phyloP scores from a whole-genome alignment of 2,329 filamentous ascomycete species.

The Mollisiaceae sp. region DNA sequence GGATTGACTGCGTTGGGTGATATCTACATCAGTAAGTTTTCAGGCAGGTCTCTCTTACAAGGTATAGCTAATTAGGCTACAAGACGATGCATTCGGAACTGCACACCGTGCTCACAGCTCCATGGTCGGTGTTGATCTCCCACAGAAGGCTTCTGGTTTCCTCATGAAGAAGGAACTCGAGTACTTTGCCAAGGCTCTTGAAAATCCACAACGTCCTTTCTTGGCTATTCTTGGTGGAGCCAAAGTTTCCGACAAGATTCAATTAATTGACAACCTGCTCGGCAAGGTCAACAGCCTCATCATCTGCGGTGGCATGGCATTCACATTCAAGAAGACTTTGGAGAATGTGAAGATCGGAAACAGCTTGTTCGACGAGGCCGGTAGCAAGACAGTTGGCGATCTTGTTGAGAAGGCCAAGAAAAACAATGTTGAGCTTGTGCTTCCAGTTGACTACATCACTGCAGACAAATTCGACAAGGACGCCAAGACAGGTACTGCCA shows the following conservation, averaged over 20 bases:
- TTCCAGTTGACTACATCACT: constrained; percentile 94
- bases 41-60: neutral
- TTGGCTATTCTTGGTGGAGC: constrained; percentile 97
- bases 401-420: constrained; percentile 95
- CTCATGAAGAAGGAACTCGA: constrained; percentile 99
- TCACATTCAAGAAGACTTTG: constrained; percentile 99
- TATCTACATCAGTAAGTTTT: constrained; percentile 85
- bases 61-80: constrained; percentile 28
- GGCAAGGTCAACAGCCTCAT: constrained; percentile 97
- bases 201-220: constrained; percentile 93
- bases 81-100: constrained; percentile 97
- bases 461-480: constrained; percentile 93
- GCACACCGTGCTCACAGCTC: constrained; percentile 98
- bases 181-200: constrained; percentile 97
- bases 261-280: constrained; percentile 98
- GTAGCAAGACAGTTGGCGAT: constrained; percentile 85
- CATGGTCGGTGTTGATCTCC: constrained; percentile 96
- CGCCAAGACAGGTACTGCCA: constrained; percentile 80
- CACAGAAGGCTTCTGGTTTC: constrained; percentile 97
- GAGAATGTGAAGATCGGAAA: constrained; percentile 87
- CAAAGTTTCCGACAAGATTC: constrained; percentile 99
- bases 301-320: constrained; percentile 97
- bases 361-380: constrained; percentile 91
- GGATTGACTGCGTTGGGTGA: constrained; percentile 93
- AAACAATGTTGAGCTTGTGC: constrained; percentile 92